These are phyloP conservation scores for Hydrangea macrophylla DNA, from an alignment of 148 eudicot species.

Conservation along the genomic window DNA sequence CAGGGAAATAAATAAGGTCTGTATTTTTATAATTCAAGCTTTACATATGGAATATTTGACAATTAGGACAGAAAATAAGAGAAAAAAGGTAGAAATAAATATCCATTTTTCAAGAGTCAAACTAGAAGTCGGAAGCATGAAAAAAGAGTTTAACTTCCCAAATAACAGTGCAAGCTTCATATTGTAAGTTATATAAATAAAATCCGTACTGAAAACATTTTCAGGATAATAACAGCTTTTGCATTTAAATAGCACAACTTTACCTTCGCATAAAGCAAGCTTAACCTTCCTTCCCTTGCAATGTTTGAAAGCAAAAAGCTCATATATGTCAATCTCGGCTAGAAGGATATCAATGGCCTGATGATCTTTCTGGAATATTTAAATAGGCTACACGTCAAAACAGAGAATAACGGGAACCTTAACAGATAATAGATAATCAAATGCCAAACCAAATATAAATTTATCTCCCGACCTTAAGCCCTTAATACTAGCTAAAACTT, in stretches of 20 bases:
- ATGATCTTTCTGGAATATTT: constrained; percentile 68
- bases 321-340: constrained; percentile 96
- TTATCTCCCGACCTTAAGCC: background rate
- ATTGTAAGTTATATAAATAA: background rate
- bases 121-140: background rate
- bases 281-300: constrained; percentile 88
- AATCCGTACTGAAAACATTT: background rate
- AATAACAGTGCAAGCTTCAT: background rate
- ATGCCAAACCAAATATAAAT: background rate
- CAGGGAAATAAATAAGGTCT: too few species aligned
- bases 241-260: constrained; percentile 14
- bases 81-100: too few species aligned
- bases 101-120: background rate
- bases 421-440: constrained; percentile 5
- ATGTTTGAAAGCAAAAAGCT: constrained; percentile 91
- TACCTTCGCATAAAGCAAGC: constrained; percentile 98
- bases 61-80: too few species aligned
- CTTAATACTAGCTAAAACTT: background rate
- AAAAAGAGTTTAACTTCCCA: background rate
- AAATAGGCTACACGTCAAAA: constrained; percentile 1
- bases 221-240: background rate
- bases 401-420: constrained; percentile 12
- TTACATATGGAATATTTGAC: background rate
- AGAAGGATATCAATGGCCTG: constrained; percentile 94
- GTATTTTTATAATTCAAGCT: background rate